Evolutionary conservation across 345 rosid genomes (phyloP), one percentile per base, ranked within the genome.

Genomic region (Citropsis articulata): DNA sequence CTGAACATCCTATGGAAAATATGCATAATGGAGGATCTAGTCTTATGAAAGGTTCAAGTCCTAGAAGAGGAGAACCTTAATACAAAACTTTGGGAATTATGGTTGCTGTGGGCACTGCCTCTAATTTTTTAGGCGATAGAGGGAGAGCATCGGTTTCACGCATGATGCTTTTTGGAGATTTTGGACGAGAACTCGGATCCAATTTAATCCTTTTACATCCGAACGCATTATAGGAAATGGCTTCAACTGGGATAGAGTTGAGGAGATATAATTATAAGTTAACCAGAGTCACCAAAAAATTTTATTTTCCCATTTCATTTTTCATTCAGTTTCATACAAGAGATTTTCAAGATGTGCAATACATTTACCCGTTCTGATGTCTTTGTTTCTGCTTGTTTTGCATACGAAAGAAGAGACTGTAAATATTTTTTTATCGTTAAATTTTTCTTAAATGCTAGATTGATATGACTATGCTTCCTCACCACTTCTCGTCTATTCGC

Each of bases 21-120:
- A 67, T 82, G 50, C 82, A 56, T 50, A 81, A 81, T 69, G 86
- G 83, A 82, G 88, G 87, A 59, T 84, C 86, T 16, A 82, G 77
- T 83, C 87, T 88, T 22, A 66, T 36, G 35, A 83, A 82, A 78
- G 84, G 72, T 66, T 66, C 27, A 8, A 21, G 69, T 66, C 48
- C 69, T 9, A 22, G 8, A 40, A 21, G 48, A 35, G 69, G 45
- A 53, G 75, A 36, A 76, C 84, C 88, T 31, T 88, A 69, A 83
- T 28, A 16, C 2, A n/a, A 30, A 35, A 27, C 45, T 59, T 77
- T 19, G 30, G 27, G 21, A 64, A 60, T 67, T 59, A 36, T 40
- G 18, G 24, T n/a, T 66, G 48, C 69, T 36, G 24, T 61, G 12
- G 77, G 61, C 69, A 53, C 78, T 57, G 74, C 82, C 59, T 24